Conservation (phyloP, 2,329 filamentous ascomycete genomes). For the Ustilaginoidea virens region DNA sequence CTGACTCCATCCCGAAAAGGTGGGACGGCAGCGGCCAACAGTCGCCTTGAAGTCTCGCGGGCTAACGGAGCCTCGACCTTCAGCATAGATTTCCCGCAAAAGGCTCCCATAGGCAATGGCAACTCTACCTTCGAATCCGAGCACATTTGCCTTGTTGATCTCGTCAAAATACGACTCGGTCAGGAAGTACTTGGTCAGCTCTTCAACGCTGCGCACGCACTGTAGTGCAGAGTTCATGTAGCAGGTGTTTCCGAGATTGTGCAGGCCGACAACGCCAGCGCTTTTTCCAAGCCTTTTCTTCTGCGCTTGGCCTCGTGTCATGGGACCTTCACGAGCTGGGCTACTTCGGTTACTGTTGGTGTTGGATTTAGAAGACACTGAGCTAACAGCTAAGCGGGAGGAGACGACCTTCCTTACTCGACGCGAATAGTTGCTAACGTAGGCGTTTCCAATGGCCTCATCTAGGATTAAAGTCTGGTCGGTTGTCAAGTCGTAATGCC, state of each 20-base stretch:
- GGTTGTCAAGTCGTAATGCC: slow-evolving; percentile 50
- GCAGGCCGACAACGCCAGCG: slow-evolving; percentile 65
- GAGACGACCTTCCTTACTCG: slow-evolving; percentile 20
- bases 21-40: slow-evolving; percentile 65
- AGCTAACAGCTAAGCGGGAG: slow-evolving; percentile 12
- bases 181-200: slow-evolving; percentile 85
- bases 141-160: slow-evolving; percentile 70
- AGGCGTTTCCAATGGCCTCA: slow-evolving; percentile 49
- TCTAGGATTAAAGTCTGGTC: slow-evolving; percentile 74
- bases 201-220: slow-evolving; percentile 84
- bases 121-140: slow-evolving; percentile 74
- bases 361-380: slow-evolving; percentile 13
- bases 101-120: slow-evolving; percentile 71
- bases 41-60: slow-evolving; percentile 71
- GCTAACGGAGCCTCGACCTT: slow-evolving; percentile 52
- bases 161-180: slow-evolving; percentile 59
- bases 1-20: slow-evolving; percentile 88
- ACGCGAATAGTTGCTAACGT: slow-evolving; percentile 35
- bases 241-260: slow-evolving; percentile 91
- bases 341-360: slow-evolving; percentile 54
- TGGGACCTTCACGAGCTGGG: slow-evolving; percentile 39
- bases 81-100: slow-evolving; percentile 63
- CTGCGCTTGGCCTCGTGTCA: slow-evolving; percentile 58
- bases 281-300: slow-evolving; percentile 55
- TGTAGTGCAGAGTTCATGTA: slow-evolving; percentile 99